Conservation (phyloP, 169 alveolate species). For the Eimeria acervulina region DNA sequence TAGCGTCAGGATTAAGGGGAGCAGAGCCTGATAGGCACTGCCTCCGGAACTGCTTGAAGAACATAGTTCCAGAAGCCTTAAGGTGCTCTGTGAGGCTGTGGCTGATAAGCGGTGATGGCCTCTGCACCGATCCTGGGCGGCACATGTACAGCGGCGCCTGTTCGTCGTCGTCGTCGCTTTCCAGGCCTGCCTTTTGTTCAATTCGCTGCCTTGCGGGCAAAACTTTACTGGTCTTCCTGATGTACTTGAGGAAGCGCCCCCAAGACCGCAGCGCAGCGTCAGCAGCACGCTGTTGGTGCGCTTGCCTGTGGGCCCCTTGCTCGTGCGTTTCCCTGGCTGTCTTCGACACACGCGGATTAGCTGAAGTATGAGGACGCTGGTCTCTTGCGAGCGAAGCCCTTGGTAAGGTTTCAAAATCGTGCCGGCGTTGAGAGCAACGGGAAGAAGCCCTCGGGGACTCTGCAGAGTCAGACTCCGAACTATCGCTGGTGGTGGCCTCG, state of each 20-base stretch:
- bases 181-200: conserved; percentile 51
- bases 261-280: conserved; percentile 56
- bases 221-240: conserved; percentile 19
- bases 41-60: conserved; percentile 56
- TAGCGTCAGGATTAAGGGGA: neutral
- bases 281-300: neutral
- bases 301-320: neutral
- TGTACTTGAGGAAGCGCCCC: conserved; percentile 58
- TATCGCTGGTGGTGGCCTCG: neutral
- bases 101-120: conserved; percentile 75
- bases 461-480: conserved; percentile 18
- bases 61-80: conserved; percentile 64
- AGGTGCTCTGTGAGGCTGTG: conserved; percentile 68
- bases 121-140: conserved; percentile 77
- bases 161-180: conserved; percentile 71
- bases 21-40: neutral
- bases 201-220: conserved; percentile 37
- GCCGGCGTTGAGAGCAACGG: conserved; percentile 2
- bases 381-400: neutral
- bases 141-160: conserved; percentile 77
- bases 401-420: neutral
- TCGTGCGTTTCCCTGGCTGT: neutral
- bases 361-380: neutral
- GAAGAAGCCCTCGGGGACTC: neutral
- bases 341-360: neutral